Base-by-base conservation (phyloP, 257 asterid genomes). In the Nicotiana paniculata region DNA sequence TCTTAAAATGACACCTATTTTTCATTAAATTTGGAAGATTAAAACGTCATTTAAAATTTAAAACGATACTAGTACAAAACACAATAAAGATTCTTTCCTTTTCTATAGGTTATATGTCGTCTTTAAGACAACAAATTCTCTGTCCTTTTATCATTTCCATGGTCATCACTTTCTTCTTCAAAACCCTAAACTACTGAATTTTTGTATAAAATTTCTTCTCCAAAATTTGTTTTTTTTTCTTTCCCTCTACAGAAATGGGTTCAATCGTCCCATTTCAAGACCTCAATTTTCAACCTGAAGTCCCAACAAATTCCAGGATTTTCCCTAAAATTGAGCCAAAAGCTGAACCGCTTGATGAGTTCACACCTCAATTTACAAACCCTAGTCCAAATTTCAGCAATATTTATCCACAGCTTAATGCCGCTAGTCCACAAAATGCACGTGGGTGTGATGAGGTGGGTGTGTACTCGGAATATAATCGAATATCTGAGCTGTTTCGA, bases 401-500 rank as follows among this genome's bases (percentile, higher is more conserved):
- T 12, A 43, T 43, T 43, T 9, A 43, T 43, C 51, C 51, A 43
- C 51, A 43, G 51, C 3, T 53, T 53, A 13, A 13, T 13, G 58
- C 18, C 4, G 13, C 18, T 53, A 53, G 58, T 53, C 13, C 58
- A 1, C 58, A 53, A 53, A 53, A 53, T 13, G 16, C 58, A 53
- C 16, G 18, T 13, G 58, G 18, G 58, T 13, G 17, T 53, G 55
- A 85, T 10, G 87, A 80, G 51, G 51, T 1, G 3, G 51, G 51
- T 16, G 83, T 92, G 3, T 87, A 61, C 63, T 84, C 97, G 8
- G 92, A 93, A 48, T 94, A 79, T 79, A 12, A 65, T 77, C 91
- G 94, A 82, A 82, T 94, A 67, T 86, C 89, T 15, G 89, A 91
- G 83, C 82, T 91, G 15, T 94, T 93, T 78, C 84, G 72, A 9